Evolutionary conservation across 2,329 filamentous ascomycete species (phyloP).

Genomic region (Dactylellina sp.): DNA sequence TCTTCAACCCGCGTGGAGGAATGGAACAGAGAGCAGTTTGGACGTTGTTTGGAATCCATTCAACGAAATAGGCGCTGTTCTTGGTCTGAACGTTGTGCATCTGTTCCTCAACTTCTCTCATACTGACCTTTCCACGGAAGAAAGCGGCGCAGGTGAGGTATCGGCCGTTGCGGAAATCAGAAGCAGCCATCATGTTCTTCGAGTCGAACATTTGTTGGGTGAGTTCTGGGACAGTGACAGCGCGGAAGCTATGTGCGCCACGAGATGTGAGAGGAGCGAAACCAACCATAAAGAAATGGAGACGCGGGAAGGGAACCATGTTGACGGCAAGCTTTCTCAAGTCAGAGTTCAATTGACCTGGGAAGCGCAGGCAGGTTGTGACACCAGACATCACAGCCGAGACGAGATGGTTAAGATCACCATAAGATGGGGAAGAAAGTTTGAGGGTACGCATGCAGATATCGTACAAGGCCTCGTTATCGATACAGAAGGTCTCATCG

Average conservation of each 20-base stretch:
- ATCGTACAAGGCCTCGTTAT: constrained; percentile 99
- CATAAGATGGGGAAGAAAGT: constrained; percentile 98
- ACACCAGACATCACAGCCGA: constrained; percentile 99
- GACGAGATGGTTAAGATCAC: constrained; percentile 99
- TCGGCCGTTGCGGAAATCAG: constrained; percentile 99
- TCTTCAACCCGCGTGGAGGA: constrained; percentile 95
- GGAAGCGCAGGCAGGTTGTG: constrained; percentile 98
- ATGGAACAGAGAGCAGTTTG: constrained; percentile 99
- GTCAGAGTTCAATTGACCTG: constrained; percentile 99
- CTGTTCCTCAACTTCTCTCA: constrained; percentile 99
- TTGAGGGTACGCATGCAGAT: constrained; percentile 99
- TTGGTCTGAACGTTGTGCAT: constrained; percentile 99
- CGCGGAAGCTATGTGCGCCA: constrained; percentile 93
- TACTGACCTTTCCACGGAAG: constrained; percentile 99
- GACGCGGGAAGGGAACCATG: constrained; percentile 99
- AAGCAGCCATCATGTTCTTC: constrained; percentile 99
- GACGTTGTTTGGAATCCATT: constrained; percentile 99
- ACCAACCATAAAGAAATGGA: constrained; percentile 99
- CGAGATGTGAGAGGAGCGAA: constrained; percentile 97
- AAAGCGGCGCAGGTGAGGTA: constrained; percentile 99
- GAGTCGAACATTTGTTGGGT: constrained; percentile 99
- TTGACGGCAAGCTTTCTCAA: constrained; percentile 99
- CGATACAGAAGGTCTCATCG: constrained; percentile 99
- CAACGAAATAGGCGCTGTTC: constrained; percentile 99
- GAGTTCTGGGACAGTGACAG: constrained; percentile 95